These are phyloP conservation scores for Rhododendron vialii DNA, from an alignment of 148 eudicot species.

Conservation along the genomic window DNA sequence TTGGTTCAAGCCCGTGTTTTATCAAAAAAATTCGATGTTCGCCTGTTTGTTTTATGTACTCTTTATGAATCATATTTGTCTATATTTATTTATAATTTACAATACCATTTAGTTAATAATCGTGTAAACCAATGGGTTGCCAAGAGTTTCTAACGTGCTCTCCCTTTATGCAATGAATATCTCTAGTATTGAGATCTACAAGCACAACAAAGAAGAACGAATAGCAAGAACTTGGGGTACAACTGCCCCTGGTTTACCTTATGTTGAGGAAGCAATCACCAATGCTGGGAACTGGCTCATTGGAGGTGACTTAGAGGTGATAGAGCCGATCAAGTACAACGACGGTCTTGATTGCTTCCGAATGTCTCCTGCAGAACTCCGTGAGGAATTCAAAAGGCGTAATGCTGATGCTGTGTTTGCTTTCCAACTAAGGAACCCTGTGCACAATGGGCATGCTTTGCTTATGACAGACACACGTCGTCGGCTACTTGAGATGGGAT, in stretches of 20 bases:
- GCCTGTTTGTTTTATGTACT: background rate
- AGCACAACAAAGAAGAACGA: constrained; percentile 92
- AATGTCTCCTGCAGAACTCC: constrained; percentile 68
- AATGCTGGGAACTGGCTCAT: constrained; percentile 81
- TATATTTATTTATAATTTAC: background rate
- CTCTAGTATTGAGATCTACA: constrained; percentile 82
- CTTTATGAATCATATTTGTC: background rate
- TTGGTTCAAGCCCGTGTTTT: background rate
- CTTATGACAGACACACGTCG: constrained; percentile 88
- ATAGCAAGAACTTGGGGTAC: constrained; percentile 96
- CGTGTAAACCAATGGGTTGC: background rate
- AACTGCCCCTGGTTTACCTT: constrained; percentile 84
- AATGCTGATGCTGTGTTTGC: constrained; percentile 94
- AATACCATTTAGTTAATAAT: background rate
- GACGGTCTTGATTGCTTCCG: constrained; percentile 82
- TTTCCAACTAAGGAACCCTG: constrained; percentile 94
- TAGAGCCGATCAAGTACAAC: constrained; percentile 70
- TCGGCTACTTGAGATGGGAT: constrained; percentile 90
- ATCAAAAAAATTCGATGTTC: background rate
- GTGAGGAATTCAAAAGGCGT: constrained; percentile 63
- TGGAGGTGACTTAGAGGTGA: constrained; percentile 84
- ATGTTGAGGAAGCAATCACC: constrained; percentile 70
- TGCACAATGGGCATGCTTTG: constrained; percentile 92
- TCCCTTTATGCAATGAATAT: background rate
- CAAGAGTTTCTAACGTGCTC: background rate